phyloP scores from a whole-genome alignment of 352 stramenopile species.

The Blastocystis hominis region DNA sequence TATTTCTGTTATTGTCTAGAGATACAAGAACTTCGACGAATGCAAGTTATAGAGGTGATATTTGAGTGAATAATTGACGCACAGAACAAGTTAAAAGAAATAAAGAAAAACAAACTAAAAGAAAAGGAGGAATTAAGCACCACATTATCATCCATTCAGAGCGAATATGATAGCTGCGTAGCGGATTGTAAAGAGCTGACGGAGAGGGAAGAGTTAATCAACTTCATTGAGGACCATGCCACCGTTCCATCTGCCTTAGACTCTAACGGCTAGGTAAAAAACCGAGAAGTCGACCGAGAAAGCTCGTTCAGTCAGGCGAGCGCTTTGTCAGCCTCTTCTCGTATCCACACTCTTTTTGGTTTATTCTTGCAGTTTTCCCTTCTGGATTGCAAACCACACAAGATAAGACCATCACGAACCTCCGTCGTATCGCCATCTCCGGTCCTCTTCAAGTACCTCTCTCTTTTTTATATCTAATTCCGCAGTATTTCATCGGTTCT shows the following conservation, averaged over 20 bases:
- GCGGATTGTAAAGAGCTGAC: not conserved
- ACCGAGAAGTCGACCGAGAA: not conserved
- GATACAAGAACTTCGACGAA: not conserved
- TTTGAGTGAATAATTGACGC: not conserved
- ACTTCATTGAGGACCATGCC: conserved; percentile 5
- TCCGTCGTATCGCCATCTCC: not conserved
- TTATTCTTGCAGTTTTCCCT: not conserved
- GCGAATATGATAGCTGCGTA: not conserved
- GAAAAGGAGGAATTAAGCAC: not conserved
- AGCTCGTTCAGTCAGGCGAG: not conserved
- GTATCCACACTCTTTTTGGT: not conserved
- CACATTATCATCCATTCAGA: not conserved
- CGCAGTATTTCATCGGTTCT: not conserved
- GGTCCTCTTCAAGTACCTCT: not conserved
- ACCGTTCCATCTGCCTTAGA: not conserved
- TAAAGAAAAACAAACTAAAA: not conserved
- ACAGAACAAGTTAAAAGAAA: not conserved
- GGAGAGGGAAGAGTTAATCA: conserved; percentile 10
- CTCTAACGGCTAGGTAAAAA: not conserved
- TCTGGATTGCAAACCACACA: not conserved
- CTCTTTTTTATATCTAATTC: not conserved
- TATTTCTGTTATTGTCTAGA: conserved; percentile 3
- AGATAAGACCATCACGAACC: not conserved
- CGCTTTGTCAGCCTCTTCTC: not conserved
- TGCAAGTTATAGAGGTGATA: not conserved